phyloP scores from a whole-genome alignment of 495 filamentous ascomycete species.

The Chaetomium fimeti region DNA sequence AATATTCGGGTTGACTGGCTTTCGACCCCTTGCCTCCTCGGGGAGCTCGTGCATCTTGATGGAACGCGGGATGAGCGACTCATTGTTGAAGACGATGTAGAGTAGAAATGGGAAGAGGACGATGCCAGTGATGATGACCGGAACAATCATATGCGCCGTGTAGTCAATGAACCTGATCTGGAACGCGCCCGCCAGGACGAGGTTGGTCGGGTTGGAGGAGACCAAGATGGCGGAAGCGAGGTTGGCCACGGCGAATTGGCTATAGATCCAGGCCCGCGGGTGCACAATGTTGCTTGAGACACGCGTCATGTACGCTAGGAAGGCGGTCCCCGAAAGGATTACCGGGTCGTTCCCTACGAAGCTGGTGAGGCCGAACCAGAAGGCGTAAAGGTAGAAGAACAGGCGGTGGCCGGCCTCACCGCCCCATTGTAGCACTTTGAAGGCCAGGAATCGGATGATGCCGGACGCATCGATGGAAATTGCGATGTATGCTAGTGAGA shows the following conservation, averaged over 20 bases:
- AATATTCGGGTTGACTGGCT: constrained; percentile 66
- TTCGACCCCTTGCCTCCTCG: constrained; percentile 50
- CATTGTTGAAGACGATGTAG: constrained; percentile 61
- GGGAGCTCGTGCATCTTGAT: constrained; percentile 66
- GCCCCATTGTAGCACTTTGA: constrained; percentile 63
- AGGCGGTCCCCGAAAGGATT: constrained; percentile 66
- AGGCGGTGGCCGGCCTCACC: constrained; percentile 60
- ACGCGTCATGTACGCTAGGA: constrained; percentile 69
- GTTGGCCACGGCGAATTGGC: constrained; percentile 67
- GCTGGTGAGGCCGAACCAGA: constrained; percentile 64
- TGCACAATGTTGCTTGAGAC: constrained; percentile 66
- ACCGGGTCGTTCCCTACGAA: constrained; percentile 71
- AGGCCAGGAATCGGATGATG: constrained; percentile 62
- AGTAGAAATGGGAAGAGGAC: constrained; percentile 63
- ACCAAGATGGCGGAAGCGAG: constrained; percentile 67
- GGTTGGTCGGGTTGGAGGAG: constrained; percentile 69
- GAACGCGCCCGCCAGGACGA: constrained; percentile 68
- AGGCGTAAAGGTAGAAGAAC: constrained; percentile 66
- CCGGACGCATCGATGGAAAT: constrained; percentile 72
- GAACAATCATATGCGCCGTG: constrained; percentile 68
- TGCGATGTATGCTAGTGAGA: constrained; percentile 69
- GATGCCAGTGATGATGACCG: constrained; percentile 60
- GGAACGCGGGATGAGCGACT: constrained; percentile 57
- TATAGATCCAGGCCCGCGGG: constrained; percentile 65
- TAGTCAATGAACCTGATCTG: constrained; percentile 64